Evolutionary conservation across 2,329 filamentous ascomycete species (phyloP).

Genomic region (Penicillium fuscoglaucum): DNA sequence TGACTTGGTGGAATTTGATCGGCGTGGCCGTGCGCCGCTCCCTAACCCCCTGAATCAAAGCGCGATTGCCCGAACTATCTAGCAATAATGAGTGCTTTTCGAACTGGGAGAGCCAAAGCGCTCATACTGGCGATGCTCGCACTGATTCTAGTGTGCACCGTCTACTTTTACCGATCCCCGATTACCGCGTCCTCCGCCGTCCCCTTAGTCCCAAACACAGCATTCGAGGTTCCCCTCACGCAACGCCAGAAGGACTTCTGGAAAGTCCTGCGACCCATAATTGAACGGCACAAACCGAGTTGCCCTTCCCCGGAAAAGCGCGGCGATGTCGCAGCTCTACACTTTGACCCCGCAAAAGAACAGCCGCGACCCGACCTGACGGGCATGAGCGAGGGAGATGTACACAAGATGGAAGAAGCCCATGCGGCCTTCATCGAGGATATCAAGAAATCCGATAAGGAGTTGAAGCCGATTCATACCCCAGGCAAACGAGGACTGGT

Average conservation of each 20-base stretch:
- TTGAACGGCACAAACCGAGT: conserved; percentile 35
- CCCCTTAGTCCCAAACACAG: conserved; percentile 34
- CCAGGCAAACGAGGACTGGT: conserved; percentile 51
- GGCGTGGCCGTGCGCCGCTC: conserved; percentile 24
- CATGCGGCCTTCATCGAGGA: conserved; percentile 45
- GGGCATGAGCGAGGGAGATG: conserved; percentile 34
- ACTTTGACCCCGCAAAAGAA: conserved; percentile 34
- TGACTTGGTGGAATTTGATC: conserved; percentile 9
- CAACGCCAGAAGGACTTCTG: conserved; percentile 42
- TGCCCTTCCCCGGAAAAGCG: conserved; percentile 32
- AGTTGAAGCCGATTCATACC: conserved; percentile 37
- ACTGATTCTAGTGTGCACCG: conserved; percentile 34
- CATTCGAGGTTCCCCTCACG: conserved; percentile 36
- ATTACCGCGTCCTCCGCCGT: conserved; percentile 30
- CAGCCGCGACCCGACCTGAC: conserved; percentile 40
- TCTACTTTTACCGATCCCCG: conserved; percentile 41
- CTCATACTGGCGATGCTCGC: conserved; percentile 32
- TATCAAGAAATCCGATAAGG: conserved; percentile 27
- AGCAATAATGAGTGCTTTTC: conserved; percentile 28
- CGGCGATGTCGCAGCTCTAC: conserved; percentile 24
- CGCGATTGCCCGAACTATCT: background rate
- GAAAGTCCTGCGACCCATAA: conserved; percentile 37
- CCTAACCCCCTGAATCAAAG: conserved; percentile 12
- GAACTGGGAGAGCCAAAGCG: conserved; percentile 32
- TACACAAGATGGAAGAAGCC: conserved; percentile 38